These are phyloP conservation scores for Circinella umbellata DNA, from an alignment of 371 early-diverging fungal species.

Conservation along the genomic window DNA sequence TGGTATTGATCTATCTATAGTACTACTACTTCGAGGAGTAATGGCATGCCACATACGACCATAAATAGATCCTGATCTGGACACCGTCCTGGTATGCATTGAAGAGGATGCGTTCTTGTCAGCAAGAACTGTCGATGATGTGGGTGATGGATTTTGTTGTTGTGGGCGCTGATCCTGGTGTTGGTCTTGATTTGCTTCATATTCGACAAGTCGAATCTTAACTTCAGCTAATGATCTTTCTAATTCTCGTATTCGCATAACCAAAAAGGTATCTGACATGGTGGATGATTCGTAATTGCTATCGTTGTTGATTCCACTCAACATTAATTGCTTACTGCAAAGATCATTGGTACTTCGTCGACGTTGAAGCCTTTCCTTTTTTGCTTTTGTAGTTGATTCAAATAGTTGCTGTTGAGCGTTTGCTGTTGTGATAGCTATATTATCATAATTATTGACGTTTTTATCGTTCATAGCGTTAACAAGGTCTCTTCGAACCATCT, in stretches of 20 bases:
- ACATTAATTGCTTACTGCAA: constrained; percentile 1
- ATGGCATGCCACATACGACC: constrained; percentile 31
- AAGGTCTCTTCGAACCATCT: neutral
- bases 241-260: constrained; percentile 15
- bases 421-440: neutral
- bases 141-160: constrained; percentile 7
- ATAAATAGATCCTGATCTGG: constrained; percentile 29
- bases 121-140: neutral
- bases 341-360: constrained; percentile 13
- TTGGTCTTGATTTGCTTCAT: constrained; percentile 7
- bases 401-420: too few species aligned
- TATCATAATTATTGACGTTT: neutral
- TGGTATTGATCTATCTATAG: constrained; percentile 6
- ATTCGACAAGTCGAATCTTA: constrained; percentile 15
- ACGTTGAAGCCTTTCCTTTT: neutral
- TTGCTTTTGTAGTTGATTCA: neutral
- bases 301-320: neutral
- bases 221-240: constrained; percentile 17
- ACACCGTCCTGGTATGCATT: neutral
- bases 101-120: constrained; percentile 8
- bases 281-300: neutral
- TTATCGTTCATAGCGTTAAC: neutral
- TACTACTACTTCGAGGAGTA: constrained; percentile 15
- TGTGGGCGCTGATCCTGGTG: neutral
- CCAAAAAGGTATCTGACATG: neutral